Base-by-base conservation (phyloP, 2,329 filamentous ascomycete species). In the Alternaria brassicicola region DNA sequence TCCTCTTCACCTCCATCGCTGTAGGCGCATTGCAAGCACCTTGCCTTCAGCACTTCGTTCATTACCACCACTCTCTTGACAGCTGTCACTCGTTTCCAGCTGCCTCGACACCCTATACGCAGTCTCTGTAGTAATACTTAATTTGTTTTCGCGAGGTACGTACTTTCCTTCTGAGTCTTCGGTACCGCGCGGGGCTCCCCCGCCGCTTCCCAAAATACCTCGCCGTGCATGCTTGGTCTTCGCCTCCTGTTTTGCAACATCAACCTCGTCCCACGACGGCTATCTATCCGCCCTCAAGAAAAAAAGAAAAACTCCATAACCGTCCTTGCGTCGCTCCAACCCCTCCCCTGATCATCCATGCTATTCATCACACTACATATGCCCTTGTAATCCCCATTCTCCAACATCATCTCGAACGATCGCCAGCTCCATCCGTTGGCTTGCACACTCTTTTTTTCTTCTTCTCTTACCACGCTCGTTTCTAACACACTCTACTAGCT, bases 61-160 rank as follows among this genome's bases (percentile, higher is more conserved):
- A 57, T 66, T 62, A 49, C 41, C 55, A 21, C 66, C 61, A 35
- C 48, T 64, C 57, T 61, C 69, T 63, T 45, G 50, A 47, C 46
- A 57, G 65, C 64, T 61, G 68, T 70, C 69, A 70, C 67, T 73
- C 69, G 51, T 67, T 72, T 70, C 60, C 64, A 57, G 54, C 64
- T 54, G 38, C 57, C 52, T 33, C 25, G 50, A 21, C 45, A 48
- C 31, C 23, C 23, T 42, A 43, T 39, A 41, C 35, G 43, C 25
- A 49, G 1, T 6, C 12, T n/a, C 31, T 33, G 23, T 41, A 52
- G 42, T 55, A 60, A 50, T 50, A 52, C 52, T 52, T 62, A 58
- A 57, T 59, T 52, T 38, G 43, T 35, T 35, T 55, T 36, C 35
- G 42, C 31, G 35, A 47, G 52, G 62, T 65, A 63, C 26, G 64